Evolutionary conservation across 768 basidiomycete genomes (phyloP).

Genomic region (Lactarius psammicola): DNA sequence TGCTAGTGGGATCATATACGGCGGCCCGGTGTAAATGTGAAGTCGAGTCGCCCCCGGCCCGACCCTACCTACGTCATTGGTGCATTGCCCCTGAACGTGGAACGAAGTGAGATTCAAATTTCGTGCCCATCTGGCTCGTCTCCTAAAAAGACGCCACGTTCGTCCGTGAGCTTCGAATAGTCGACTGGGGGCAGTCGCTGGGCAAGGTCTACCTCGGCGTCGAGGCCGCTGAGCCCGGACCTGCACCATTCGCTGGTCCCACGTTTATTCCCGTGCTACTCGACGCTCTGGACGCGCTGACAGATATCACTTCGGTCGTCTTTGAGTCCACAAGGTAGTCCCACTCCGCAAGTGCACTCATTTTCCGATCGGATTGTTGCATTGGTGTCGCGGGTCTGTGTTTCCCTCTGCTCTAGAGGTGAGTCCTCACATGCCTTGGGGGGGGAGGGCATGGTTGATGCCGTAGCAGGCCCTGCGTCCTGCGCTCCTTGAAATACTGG

Average conservation of each 20-base stretch:
- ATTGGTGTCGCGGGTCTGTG: not conserved
- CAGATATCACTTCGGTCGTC: conserved; percentile 7
- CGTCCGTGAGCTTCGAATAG: conserved; percentile 10
- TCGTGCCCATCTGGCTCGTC: not conserved
- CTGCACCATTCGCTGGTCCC: conserved; percentile 5
- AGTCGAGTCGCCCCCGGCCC: no score
- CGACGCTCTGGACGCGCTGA: not conserved
- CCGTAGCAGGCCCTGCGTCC: not conserved
- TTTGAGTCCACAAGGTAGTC: not conserved
- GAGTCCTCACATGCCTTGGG: not conserved
- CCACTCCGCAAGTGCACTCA: not conserved
- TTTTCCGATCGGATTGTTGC: conserved; percentile 5
- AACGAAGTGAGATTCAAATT: no score
- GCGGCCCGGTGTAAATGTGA: no score
- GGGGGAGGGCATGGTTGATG: not conserved
- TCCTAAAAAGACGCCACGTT: not conserved
- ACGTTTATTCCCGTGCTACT: not conserved
- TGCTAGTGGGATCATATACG: no score
- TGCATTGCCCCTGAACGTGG: not conserved
- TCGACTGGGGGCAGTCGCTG: conserved; percentile 2
- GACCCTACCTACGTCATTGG: no score
- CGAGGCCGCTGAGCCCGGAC: not conserved
- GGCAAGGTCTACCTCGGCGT: not conserved
- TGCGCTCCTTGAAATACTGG: conserved; percentile 1
- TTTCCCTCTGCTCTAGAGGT: conserved; percentile 5